Evolutionary conservation across 139 green algal genomes (phyloP).

Genomic region (Chlamydomonas urium): DNA sequence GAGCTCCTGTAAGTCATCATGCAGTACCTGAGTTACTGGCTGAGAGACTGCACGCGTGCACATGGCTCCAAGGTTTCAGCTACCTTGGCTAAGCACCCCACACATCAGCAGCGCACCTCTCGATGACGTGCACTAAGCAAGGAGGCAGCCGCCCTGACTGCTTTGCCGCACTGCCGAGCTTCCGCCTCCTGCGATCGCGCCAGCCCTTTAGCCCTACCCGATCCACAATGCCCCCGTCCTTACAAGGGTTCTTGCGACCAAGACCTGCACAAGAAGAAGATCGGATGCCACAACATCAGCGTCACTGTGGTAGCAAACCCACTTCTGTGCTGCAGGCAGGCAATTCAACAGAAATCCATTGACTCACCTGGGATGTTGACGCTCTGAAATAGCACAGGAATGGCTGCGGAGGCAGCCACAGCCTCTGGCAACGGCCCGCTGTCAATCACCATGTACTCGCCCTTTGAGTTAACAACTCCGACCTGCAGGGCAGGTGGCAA

Average conservation of each 20-base stretch:
- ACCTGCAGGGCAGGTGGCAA: conserved; percentile 14
- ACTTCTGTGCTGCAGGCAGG: not conserved
- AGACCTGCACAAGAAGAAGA: not conserved
- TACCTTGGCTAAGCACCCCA: not conserved
- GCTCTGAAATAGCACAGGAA: conserved; percentile 74
- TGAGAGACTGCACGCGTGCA: not conserved
- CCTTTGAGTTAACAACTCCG: conserved; percentile 38
- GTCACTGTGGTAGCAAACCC: not conserved
- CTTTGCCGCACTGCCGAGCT: conserved; percentile 5
- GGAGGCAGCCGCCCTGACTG: conserved; percentile 22
- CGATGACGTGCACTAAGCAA: conserved; percentile 82
- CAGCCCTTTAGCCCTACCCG: conserved; percentile 71
- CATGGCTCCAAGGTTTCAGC: not conserved
- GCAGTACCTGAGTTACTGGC: not conserved
- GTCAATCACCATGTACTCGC: conserved; percentile 67
- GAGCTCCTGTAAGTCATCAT: conserved; percentile 37
- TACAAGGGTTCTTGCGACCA: conserved; percentile 44
- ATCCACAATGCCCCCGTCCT: conserved; percentile 80
- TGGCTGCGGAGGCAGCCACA: conserved; percentile 80
- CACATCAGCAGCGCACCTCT: conserved; percentile 20
- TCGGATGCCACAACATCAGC: not conserved
- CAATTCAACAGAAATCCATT: too few species aligned
- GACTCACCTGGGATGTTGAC: conserved; percentile 37
- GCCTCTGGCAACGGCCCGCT: conserved; percentile 74
- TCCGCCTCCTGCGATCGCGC: conserved; percentile 39